Evolutionary conservation across 352 stramenopile genomes (phyloP), one percentile per base, ranked within the genome.

Genomic region (Phytophthora boehmeriae): DNA sequence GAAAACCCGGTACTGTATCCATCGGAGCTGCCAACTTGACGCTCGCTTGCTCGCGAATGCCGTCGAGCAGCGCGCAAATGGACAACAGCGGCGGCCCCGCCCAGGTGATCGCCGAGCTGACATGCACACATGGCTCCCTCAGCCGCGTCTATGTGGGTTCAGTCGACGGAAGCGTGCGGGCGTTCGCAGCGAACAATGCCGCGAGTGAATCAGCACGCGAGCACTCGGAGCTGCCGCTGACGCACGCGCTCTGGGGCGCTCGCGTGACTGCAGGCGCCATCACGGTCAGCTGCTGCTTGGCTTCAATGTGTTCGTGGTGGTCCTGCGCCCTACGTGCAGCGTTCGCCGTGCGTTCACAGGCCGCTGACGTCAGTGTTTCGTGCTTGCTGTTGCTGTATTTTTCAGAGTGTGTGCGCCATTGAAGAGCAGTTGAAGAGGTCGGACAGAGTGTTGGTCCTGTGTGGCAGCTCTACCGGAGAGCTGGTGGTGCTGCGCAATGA

Each of bases 401-500:
- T 46, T 65, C 60, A 82, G 73, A 76, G 60, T 41, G 41, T 79
- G n/a, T 79, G 73, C 50, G 64, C 59, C 17, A 39, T 69, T 54
- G 60, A 68, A 54, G 48, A 39, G 5, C 39, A 30, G 5, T 44
- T 64, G 25, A 73, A 73, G 30, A n/a, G 46, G 22, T 47, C 25
- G 23, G 44, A 62, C 3, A 10, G 34, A 16, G 47, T 64, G 43
- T 45, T 86, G 52, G 52, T 88, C 11, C 27, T 78, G 32, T 66
- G 73, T 9, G 79, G 77, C 34, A 76, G 75, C 8, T 67, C 73
- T 0, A 46, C 48, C 9, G 77, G 77, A 11, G 73, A 79, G 54
- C 54, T 89, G 35, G 75, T 87, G 34, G 63, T 89, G 46, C 67
- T 86, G 46, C 70, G 59, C 25, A 65, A 76, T 30, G 62, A 80